Percentiles rank a stretch among this genome's conserved stretches.
phyloP scores from a whole-genome alignment of 306 rosid genomes.

The Erythrophleum fordii region DNA sequence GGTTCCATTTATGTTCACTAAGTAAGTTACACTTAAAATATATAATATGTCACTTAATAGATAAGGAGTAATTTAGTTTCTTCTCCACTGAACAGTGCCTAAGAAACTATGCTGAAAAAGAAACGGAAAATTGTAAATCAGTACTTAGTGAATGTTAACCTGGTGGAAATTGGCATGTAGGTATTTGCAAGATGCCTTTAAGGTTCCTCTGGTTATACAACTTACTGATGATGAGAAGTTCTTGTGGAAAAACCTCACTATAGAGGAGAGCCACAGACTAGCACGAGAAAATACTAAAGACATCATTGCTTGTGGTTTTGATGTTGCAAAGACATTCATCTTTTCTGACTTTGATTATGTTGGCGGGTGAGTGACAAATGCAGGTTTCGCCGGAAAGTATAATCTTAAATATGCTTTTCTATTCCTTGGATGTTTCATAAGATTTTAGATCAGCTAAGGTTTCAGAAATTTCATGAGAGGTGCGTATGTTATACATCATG shows the following conservation, averaged over 20 bases:
- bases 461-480: neutral
- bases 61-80: neutral
- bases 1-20: slow-evolving; percentile 92
- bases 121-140: too few relatives aligned
- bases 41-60: too few relatives aligned
- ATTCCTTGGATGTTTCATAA: slow-evolving; percentile 1
- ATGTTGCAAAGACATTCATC: slow-evolving; percentile 80
- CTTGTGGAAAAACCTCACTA: slow-evolving; percentile 81
- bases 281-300: slow-evolving; percentile 93
- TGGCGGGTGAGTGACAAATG: slow-evolving; percentile 73
- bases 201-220: slow-evolving; percentile 93
- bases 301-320: slow-evolving; percentile 98
- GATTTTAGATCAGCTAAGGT: neutral
- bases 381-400: slow-evolving; percentile 17
- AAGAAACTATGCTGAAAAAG: neutral
- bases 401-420: slow-evolving; percentile 10
- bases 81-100: neutral
- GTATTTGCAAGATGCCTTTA: slow-evolving; percentile 92
- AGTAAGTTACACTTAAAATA: slow-evolving; percentile 36
- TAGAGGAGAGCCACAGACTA: slow-evolving; percentile 83
- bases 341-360: slow-evolving; percentile 76
- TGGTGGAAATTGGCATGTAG: slow-evolving; percentile 41
- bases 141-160: neutral
- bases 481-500: too few relatives aligned
- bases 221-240: slow-evolving; percentile 95